Base-by-base conservation (phyloP, 2,329 filamentous ascomycete species). In the Aquanectria penicillioides region DNA sequence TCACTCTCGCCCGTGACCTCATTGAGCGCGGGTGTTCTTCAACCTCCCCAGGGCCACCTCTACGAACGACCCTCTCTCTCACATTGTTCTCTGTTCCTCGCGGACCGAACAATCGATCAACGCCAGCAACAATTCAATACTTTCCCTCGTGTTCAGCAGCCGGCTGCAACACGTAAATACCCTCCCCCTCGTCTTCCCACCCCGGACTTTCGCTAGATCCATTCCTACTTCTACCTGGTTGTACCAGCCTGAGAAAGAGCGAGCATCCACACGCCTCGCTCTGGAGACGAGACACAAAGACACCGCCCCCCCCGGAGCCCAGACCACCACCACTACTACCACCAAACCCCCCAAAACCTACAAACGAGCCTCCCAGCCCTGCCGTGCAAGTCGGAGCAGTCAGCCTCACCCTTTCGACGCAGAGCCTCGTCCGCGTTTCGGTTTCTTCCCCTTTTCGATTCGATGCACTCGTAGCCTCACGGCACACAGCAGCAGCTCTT, bases 71-170 rank as follows among this genome's bases (percentile, higher is more conserved):
- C 31, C 33, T 55, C 52, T 62, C 59, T 69, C 60, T 59, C 55
- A 57, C 63, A 66, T 70, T 66, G 68, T 69, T 68, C 64, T 58
- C 60, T 66, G 68, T 62, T 70, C 65, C 64, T 59, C 47, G 66
- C 62, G 65, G 65, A 69, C 68, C 63, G 66, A 66, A 69, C 68
- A 70, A 65, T 62, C 64, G 64, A 62, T 58, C 53, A 66, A 57
- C 49, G 57, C 56, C 65, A 68, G 51, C 57, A 70, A 43, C 50
- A 56, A 50, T 33, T 41, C 48, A 50, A 55, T 44, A 62, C 61
- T 63, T 66, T 67, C 52, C 43, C 54, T 69, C 57, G 68, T 69
- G 68, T 63, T 70, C 68, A 70, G 67, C 66, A 70, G 67, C 68
- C 64, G 68, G 68, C 66, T 70, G 68, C 68, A 64, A 61, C 67